Conservation (phyloP, 1,284 basidiomycete genomes). For the Abortiporus biennis region DNA sequence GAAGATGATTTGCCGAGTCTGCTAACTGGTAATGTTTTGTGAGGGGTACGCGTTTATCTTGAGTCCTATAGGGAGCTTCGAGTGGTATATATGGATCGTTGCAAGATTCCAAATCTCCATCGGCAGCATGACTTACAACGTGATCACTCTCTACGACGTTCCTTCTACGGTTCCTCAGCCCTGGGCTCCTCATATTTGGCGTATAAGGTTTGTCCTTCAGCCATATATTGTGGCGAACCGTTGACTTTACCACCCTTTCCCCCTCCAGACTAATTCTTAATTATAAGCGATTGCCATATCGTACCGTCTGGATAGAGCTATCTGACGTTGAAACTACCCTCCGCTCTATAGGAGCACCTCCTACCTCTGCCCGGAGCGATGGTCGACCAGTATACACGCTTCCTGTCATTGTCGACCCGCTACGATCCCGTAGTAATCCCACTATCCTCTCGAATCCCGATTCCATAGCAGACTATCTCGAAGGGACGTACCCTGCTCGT, state of each 20-base stretch:
- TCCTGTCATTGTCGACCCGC: constrained; percentile 52
- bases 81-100: not conserved
- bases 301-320: constrained; percentile 64
- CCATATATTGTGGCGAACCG: not conserved
- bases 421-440: constrained; percentile 28
- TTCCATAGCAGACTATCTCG: constrained; percentile 67
- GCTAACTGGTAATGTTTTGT: not conserved
- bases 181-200: constrained; percentile 71
- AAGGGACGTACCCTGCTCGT: constrained; percentile 57
- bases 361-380: constrained; percentile 45
- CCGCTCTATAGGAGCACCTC: constrained; percentile 50
- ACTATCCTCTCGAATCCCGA: constrained; percentile 49
- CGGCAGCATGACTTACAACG: constrained; percentile 31
- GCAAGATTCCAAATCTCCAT: constrained; percentile 1
- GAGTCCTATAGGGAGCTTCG: not conserved
- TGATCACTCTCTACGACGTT: constrained; percentile 62
- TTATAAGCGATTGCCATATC: constrained; percentile 62
- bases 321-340: constrained; percentile 59
- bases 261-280: constrained; percentile 61
- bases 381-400: constrained; percentile 59
- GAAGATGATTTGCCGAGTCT: not conserved
- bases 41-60: not conserved
- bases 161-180: constrained; percentile 53
- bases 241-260: not conserved
- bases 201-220: constrained; percentile 36